phyloP scores from a whole-genome alignment of 352 stramenopile genomes.

The Phytophthora fragariae region DNA sequence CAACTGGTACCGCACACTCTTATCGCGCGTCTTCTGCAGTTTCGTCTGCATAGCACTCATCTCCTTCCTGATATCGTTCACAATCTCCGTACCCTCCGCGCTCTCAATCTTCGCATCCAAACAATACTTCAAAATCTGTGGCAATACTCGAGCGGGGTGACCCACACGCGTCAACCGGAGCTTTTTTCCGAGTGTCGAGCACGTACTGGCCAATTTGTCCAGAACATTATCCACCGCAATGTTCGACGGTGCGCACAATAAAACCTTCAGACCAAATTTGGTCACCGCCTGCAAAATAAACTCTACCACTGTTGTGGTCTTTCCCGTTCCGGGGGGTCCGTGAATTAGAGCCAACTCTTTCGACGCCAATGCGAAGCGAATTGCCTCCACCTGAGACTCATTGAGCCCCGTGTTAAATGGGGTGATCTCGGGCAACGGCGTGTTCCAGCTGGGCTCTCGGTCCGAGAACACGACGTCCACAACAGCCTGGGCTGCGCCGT shows the following conservation, averaged over 20 bases:
- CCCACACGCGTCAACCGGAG: constrained; percentile 85
- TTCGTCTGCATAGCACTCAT: constrained; percentile 72
- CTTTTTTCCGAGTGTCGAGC: constrained; percentile 39
- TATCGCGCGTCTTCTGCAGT: constrained; percentile 65
- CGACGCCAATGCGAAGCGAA: constrained; percentile 83
- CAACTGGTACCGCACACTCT: constrained; percentile 54
- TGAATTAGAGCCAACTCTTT: constrained; percentile 93
- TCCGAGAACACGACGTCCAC: constrained; percentile 78
- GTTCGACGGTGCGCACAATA: constrained; percentile 98
- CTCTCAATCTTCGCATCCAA: constrained; percentile 94
- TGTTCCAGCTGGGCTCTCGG: constrained; percentile 59
- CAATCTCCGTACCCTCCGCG: constrained; percentile 96
- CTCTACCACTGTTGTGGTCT: constrained; percentile 98
- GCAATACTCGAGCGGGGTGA: constrained; percentile 95
- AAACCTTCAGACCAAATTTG: constrained; percentile 86
- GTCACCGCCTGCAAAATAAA: constrained; percentile 95
- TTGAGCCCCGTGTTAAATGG: constrained; percentile 72
- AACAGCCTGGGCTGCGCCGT: constrained; percentile 61
- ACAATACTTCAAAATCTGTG: constrained; percentile 92
- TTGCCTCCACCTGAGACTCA: constrained; percentile 76
- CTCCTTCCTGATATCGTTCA: constrained; percentile 95
- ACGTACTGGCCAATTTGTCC: constrained; percentile 87
- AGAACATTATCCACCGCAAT: constrained; percentile 99
- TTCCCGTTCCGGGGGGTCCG: constrained; percentile 93
- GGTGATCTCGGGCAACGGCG: constrained; percentile 50